phyloP scores from a whole-genome alignment of 768 basidiomycete genomes.

The Panaeolus cyanescens region DNA sequence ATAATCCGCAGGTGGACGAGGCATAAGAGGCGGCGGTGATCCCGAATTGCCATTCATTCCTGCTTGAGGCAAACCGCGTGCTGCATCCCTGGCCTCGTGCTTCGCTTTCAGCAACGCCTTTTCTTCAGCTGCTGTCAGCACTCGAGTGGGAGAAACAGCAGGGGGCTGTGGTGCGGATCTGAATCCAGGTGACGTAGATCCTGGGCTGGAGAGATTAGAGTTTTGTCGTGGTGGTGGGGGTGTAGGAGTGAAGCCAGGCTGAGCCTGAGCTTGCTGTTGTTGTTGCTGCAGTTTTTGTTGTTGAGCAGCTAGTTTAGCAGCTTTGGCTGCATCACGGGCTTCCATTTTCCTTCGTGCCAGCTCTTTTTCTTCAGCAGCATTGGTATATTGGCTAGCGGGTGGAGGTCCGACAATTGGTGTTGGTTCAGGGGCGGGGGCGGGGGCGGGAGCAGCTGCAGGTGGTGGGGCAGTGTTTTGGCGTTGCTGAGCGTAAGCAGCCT shows the following conservation, averaged over 20 bases:
- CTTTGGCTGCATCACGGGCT: conserved; percentile 46
- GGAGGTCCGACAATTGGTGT: conserved; percentile 14
- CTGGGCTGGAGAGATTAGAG: conserved; percentile 2
- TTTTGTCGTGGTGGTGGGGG: conserved; percentile 16
- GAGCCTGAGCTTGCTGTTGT: conserved; percentile 19
- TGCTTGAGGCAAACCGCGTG: conserved; percentile 11
- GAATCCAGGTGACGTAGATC: conserved; percentile 18
- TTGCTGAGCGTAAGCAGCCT: conserved; percentile 41
- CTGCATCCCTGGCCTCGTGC: conserved; percentile 58
- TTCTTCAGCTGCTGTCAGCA: conserved; percentile 76
- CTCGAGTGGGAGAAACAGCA: conserved; percentile 20
- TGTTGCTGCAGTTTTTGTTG: conserved; percentile 8
- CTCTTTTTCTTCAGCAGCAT: conserved; percentile 54
- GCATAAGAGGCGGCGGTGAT: conserved; percentile 72
- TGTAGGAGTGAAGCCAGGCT: conserved; percentile 20
- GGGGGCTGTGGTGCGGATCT: conserved; percentile 40
- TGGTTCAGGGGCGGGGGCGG: conserved; percentile 20
- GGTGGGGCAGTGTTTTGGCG: conserved; percentile 14
- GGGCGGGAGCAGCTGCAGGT: conserved; percentile 11
- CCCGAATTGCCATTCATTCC: conserved; percentile 14
- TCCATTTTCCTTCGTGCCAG: conserved; percentile 55
- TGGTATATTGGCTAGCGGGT: conserved; percentile 25
- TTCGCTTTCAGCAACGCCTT: conserved; percentile 69
- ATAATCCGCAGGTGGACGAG: conserved; percentile 77
- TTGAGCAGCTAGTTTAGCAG: conserved; percentile 5